Evolutionary conservation across 768 basidiomycete genomes (phyloP), one percentile per base, ranked within the genome.

Genomic region (Trametes coccinea): DNA sequence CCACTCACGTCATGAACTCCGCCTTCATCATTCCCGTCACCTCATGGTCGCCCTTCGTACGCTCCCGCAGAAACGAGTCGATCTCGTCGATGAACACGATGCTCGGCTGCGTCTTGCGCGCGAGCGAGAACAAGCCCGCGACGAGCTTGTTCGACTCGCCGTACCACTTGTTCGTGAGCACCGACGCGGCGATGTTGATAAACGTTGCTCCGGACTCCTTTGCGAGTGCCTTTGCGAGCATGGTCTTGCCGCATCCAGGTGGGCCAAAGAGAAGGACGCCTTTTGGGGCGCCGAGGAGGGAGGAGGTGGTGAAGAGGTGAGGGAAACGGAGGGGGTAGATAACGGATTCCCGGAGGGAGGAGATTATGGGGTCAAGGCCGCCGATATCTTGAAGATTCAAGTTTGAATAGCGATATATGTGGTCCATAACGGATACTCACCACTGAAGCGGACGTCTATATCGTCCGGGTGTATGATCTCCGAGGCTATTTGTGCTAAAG

Each of bases 41-140:
- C 69, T 99, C 97, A 72, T 99, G 97, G 70, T 98, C 96, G 9
- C 89, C 88, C 58, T 85, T 84, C 30, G 87, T 86, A 62, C 97
- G 81, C 72, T 96, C 92, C 56, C 95, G 81, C 72, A 99, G 76
- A 74, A 99, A 93, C 0, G 92, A 93, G 70, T 99, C 96, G 66
- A 99, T 98, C 76, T 98, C 97, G 72, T 99, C 96, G 70, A 98
- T 97, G 75, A 99, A 99, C 66, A 99, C 95, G 71, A 99, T 98
- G 60, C 88, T 84, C 0, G 97, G 97, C 69, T 98, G 93, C 2
- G 92, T 84, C 76, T 98, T 98, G 52, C 87, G 80, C 29, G 97
- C 97, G 22, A 99, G 85, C 52, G 92, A 92, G 77, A 99, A 98
- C 47, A 98, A 76, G 1, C 90, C 95, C 0, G 92, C 92, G 16